Evolutionary conservation across 1,284 basidiomycete species (phyloP).

Genomic region (Athelia sp.): DNA sequence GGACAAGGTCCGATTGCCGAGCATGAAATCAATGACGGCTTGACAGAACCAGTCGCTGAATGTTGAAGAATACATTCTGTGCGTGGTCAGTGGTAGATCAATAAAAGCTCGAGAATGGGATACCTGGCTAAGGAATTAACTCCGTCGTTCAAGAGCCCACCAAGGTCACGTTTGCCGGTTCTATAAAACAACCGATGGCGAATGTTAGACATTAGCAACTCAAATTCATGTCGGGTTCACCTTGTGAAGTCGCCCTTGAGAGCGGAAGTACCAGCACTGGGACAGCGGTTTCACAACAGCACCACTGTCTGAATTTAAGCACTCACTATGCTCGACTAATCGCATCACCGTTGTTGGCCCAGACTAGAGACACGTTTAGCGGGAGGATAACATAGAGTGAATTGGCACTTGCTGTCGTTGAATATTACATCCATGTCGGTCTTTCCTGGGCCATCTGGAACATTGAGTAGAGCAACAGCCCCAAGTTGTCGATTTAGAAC

Average conservation of each 20-base stretch:
- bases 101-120: not conserved
- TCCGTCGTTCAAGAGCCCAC: constrained; percentile 89
- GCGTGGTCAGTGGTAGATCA: constrained; percentile 6
- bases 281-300: not conserved
- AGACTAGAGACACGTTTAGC: constrained; percentile 46
- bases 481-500: constrained; percentile 79
- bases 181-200: constrained; percentile 29
- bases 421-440: constrained; percentile 75
- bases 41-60: constrained; percentile 97
- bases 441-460: constrained; percentile 38
- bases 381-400: constrained; percentile 1
- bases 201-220: too few relatives aligned
- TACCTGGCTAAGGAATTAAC: constrained; percentile 84
- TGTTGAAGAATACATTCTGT: constrained; percentile 77
- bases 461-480: constrained; percentile 67
- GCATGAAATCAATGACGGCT: constrained; percentile 89
- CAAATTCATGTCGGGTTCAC: not conserved
- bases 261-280: constrained; percentile 83
- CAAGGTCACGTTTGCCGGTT: constrained; percentile 90
- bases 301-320: constrained; percentile 8
- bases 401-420: constrained; percentile 64
- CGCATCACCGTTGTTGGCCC: constrained; percentile 94
- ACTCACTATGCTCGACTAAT: constrained; percentile 79
- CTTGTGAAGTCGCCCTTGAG: constrained; percentile 54
- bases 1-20: constrained; percentile 78